phyloP scores from a whole-genome alignment of 2,329 filamentous ascomycete genomes.

The Tolypocladium inflatum region DNA sequence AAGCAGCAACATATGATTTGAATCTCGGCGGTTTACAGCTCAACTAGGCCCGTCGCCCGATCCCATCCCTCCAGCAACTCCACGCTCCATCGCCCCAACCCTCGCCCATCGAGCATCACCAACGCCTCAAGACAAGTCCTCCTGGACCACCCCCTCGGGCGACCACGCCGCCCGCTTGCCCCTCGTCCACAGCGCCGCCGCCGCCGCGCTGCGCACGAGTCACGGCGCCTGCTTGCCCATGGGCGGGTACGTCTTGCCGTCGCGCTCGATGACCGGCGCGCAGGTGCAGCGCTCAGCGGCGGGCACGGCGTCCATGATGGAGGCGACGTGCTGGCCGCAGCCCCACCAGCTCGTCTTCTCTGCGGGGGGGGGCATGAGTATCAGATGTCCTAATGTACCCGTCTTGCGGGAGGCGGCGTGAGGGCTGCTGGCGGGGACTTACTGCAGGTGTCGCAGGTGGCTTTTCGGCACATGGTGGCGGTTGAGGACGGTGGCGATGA shows the following conservation, averaged over 20 bases:
- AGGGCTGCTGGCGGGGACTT: slow-evolving; percentile 16
- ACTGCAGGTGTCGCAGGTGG: slow-evolving; percentile 54
- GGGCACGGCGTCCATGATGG: slow-evolving; percentile 52
- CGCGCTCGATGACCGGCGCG: slow-evolving; percentile 49
- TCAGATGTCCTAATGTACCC: neutral
- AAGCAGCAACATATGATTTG: neutral
- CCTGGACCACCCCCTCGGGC: slow-evolving; percentile 18
- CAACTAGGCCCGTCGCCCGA: neutral
- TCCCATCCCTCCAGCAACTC: neutral
- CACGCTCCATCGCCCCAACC: neutral
- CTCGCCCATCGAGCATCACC: neutral
- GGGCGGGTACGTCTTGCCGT: slow-evolving; percentile 55
- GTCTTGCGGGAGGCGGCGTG: neutral
- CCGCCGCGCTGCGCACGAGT: slow-evolving; percentile 21
- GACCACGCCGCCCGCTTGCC: slow-evolving; percentile 19
- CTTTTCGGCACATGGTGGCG: slow-evolving; percentile 54
- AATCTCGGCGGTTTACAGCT: neutral
- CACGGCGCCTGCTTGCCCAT: slow-evolving; percentile 39
- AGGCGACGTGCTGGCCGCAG: slow-evolving; percentile 51
- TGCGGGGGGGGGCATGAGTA: slow-evolving; percentile 12
- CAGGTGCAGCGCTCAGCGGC: slow-evolving; percentile 55
- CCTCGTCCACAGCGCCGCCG: slow-evolving; percentile 16
- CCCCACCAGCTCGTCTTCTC: slow-evolving; percentile 56
- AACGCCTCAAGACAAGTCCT: slow-evolving; percentile 9
- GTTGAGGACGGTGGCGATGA: neutral